Conservation (phyloP, 2,329 filamentous ascomycete genomes). For the Colletotrichum lupini region DNA sequence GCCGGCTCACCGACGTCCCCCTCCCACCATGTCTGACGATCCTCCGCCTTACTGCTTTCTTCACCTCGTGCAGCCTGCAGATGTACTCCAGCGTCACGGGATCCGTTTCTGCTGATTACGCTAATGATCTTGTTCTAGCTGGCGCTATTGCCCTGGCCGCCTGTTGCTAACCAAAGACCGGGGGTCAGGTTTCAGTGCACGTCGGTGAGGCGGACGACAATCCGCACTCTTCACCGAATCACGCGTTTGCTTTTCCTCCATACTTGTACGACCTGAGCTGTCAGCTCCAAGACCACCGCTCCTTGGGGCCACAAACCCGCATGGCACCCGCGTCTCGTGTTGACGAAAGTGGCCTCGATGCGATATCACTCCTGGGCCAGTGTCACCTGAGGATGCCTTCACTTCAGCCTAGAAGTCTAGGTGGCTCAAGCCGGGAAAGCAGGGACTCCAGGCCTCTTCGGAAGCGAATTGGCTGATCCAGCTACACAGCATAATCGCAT, state of each 20-base stretch:
- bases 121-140: slow-evolving; percentile 7
- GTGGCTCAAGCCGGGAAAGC: background rate
- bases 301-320: slow-evolving; percentile 7
- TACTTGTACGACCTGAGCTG: slow-evolving; percentile 29
- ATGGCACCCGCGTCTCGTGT: slow-evolving; percentile 33
- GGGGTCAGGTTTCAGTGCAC: background rate
- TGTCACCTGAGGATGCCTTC: slow-evolving; percentile 17
- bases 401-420: slow-evolving; percentile 3
- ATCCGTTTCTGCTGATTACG: slow-evolving; percentile 14
- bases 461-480: background rate
- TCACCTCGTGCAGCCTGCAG: slow-evolving; percentile 32
- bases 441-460: slow-evolving; percentile 1
- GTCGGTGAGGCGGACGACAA: slow-evolving; percentile 30
- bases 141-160: background rate
- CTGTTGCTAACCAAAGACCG: background rate
- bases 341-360: slow-evolving; percentile 3
- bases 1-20: slow-evolving; percentile 7
- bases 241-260: slow-evolving; percentile 8
- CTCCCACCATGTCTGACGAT: slow-evolving; percentile 21
- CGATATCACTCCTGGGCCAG: background rate
- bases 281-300: slow-evolving; percentile 18
- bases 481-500: background rate
- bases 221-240: slow-evolving; percentile 30
- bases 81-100: slow-evolving; percentile 20
- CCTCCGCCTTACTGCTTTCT: slow-evolving; percentile 34